phyloP scores from a whole-genome alignment of 495 filamentous ascomycete species.

The Pseudoneurospora amorphoporcata region DNA sequence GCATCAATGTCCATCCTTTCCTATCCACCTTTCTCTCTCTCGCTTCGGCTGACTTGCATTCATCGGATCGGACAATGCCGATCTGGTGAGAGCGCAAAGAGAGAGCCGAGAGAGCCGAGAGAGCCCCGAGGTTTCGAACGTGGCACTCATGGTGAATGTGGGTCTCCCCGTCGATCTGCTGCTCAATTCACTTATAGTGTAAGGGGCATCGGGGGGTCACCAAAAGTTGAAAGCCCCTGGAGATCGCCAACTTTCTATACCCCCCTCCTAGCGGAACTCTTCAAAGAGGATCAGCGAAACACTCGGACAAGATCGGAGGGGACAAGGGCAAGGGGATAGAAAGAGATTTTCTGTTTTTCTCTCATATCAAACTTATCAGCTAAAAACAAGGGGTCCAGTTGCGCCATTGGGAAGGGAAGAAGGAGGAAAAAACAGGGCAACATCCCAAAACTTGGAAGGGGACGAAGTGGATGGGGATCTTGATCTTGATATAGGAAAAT shows the following conservation, averaged over 20 bases:
- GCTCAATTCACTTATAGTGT: neutral
- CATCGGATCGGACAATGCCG: neutral
- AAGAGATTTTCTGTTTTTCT: neutral
- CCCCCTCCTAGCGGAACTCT: neutral
- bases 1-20: neutral
- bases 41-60: neutral
- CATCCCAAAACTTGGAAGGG: neutral
- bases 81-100: neutral
- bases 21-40: neutral
- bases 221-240: neutral
- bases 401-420: neutral
- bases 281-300: neutral
- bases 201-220: neutral
- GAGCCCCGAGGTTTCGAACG: neutral
- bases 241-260: neutral
- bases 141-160: neutral
- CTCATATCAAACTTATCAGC: neutral
- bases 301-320: neutral
- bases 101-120: neutral
- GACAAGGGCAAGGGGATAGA: neutral
- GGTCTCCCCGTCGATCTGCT: neutral
- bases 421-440: neutral
- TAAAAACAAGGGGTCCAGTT: neutral
- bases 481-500: neutral
- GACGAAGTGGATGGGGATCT: neutral